Evolutionary conservation across 805 yeast genomes (phyloP), one percentile per base, ranked within the genome.

Genomic region (Wickerhamiella dianesei): DNA sequence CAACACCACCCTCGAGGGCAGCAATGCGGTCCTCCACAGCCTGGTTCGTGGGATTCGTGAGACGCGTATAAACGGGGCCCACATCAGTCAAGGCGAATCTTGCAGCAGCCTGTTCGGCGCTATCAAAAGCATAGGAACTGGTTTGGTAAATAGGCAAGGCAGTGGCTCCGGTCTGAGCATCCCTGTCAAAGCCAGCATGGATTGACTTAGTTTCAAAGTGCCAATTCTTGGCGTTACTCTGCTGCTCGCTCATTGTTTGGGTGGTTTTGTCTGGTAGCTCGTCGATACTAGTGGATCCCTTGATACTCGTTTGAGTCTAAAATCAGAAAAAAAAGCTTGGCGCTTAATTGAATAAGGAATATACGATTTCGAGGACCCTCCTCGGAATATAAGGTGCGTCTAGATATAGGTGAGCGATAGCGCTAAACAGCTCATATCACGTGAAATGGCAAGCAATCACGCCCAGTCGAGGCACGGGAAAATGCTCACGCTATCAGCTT

Each of bases 81-180:
- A 82, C 80, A 44, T 77, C 82, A 63, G 83, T 79, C 49, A 89
- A 72, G 37, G 88, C 94, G 56, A 89, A 89, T 52, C 87, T 70
- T 57, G 85, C 81, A 41, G 96, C 94, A 45, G 96, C 98, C 58
- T 89, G 92, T 63, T 84, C 77, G 16, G 95, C 85, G 63, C 84
- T 80, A 53, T 82, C 75, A 67, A 89, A 89, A 37, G 80, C 92
- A 60, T 77, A 89, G 12, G 97, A 89, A 1, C 94, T 76, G 9
- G 95, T 78, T 41, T 96, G 89, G 63, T 84, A 88, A 62, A 89
- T 84, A 49, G 97, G 96, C 32, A 84, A 87, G 9, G 96, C 96
- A 63, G 96, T 76, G 47, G 95, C 75, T 48, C 79, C 72, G 63
- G 75, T 73, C 39, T 75, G 69, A 32, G 73, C 69, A 56, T 83